These are phyloP conservation scores for Arthrinium phaeospermum DNA, from an alignment of 2,329 filamentous ascomycete species.

Conservation along the genomic window DNA sequence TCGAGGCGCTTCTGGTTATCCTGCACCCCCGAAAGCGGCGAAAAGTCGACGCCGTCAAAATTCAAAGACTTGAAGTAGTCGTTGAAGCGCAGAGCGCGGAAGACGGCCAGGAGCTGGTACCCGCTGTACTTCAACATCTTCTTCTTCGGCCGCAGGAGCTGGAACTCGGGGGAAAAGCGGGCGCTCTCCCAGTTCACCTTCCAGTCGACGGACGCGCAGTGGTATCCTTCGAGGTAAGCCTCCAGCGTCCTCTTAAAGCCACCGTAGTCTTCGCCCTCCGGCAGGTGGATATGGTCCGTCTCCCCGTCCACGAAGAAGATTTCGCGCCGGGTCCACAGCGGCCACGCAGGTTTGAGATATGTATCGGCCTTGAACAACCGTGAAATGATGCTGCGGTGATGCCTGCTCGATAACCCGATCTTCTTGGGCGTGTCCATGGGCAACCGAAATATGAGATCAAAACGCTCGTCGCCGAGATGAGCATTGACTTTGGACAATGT, in stretches of 20 bases:
- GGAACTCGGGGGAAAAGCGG: constrained; percentile 56
- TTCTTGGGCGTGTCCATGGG: constrained; percentile 51
- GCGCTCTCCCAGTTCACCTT: constrained; percentile 54
- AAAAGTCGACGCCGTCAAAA: constrained; percentile 58
- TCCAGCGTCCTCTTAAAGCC: constrained; percentile 60
- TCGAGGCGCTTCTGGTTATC: constrained; percentile 53
- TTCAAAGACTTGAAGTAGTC: constrained; percentile 65
- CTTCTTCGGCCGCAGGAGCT: constrained; percentile 51
- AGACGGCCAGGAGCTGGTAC: constrained; percentile 60
- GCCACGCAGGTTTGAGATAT: constrained; percentile 63
- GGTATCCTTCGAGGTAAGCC: constrained; percentile 60
- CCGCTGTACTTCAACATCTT: constrained; percentile 49
- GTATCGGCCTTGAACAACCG: constrained; percentile 60
- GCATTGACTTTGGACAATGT: constrained; percentile 58
- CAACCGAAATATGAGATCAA: constrained; percentile 59
- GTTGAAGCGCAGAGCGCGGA: constrained; percentile 63
- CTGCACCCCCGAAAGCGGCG: constrained; percentile 44
- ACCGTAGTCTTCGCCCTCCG: constrained; percentile 60
- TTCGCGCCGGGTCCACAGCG: constrained; percentile 57
- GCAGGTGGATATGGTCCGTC: constrained; percentile 57
- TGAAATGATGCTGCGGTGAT: constrained; percentile 60
- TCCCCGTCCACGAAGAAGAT: constrained; percentile 60
- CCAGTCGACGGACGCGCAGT: constrained; percentile 57
- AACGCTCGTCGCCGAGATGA: constrained; percentile 60
- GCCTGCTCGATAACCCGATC: constrained; percentile 58